A percentile compares a stretch with the other conserved stretches of the same genome.
These are phyloP conservation scores for Wallemia ichthyophaga DNA, from an alignment of 1,284 basidiomycete species.

Conservation along the genomic window DNA sequence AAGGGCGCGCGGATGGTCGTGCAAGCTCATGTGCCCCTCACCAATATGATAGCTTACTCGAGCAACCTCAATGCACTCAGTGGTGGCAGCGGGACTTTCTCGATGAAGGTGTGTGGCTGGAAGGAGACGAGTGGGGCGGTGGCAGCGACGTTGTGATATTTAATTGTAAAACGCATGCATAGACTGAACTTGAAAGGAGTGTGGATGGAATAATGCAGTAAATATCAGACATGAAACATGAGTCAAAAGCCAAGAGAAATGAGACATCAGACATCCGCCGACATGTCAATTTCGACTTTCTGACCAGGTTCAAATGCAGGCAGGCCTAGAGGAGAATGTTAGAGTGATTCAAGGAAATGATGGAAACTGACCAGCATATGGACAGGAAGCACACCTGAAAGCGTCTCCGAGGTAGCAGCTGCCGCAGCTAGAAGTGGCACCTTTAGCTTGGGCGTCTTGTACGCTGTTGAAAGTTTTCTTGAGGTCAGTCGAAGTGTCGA, in stretches of 20 bases:
- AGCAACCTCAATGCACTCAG: constrained; percentile 43
- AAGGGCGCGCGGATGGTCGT: constrained; percentile 18
- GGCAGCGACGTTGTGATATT: not conserved
- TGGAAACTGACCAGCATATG: constrained; percentile 50
- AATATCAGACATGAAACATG: too few species aligned
- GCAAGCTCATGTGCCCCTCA: constrained; percentile 38
- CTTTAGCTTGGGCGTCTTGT: constrained; percentile 25
- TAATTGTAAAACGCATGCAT: too few species aligned
- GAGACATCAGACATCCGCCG: constrained; percentile 19
- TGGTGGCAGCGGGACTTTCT: constrained; percentile 48
- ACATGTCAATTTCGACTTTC: constrained; percentile 55
- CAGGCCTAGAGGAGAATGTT: constrained; percentile 25
- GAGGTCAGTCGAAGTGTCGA: constrained; percentile 26
- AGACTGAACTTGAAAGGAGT: too few species aligned
- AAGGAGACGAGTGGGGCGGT: constrained; percentile 23
- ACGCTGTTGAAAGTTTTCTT: constrained; percentile 11
- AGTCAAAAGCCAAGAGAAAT: too few species aligned
- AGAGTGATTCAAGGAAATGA: constrained; percentile 3
- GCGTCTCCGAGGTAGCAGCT: constrained; percentile 94
- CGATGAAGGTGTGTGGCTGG: constrained; percentile 47
- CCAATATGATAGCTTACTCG: constrained; percentile 48
- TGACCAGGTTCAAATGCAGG: constrained; percentile 96
- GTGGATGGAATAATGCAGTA: not conserved
- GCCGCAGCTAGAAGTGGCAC: constrained; percentile 67
- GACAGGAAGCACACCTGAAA: constrained; percentile 81